Evolutionary conservation across 1,284 basidiomycete species (phyloP), one percentile per base, ranked within the genome.

Genomic region (Cutaneotrichosporon mucoides): DNA sequence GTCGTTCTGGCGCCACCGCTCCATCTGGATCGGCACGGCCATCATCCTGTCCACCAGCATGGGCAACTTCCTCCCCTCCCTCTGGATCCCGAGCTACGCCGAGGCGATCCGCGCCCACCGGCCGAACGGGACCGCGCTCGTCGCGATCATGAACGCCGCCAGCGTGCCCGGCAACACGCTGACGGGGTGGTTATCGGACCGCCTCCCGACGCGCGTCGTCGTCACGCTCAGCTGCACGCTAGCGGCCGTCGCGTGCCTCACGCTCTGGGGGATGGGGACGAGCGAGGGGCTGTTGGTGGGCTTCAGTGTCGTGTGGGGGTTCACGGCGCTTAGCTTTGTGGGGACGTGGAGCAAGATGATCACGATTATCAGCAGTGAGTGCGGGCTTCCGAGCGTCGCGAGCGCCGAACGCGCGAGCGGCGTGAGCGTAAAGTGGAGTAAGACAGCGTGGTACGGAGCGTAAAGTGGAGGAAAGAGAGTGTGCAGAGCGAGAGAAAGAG

Each of bases 211-310:
- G 7, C 64, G 65, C 11, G 42, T 65, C 42, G 73, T 74, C 46
- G 66, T 79, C 40, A 51, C 67, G 5, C 45, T 72, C 42, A 73
- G 70, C 8, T 76, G 73, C 60, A 45, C 72, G 4, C 71, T 71
- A 0, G 66, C 70, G 3, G 67, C 75, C 1, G 36, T 73, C 1
- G 55, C 74, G 0, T 76, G 73, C 55, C 68, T 78, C 37, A 62
- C 76, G 24, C 62, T 79, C 36, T 79, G 78, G 76, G 78, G 78
- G 0, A 70, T 78, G 53, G 73, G 73, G 1, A 73, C 72, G 8
- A 65, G 63, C 13, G 51, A 65, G n/a, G 67, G 54, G 11, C 56
- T 68, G 3, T 60, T 76, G 11, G 63, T 72, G 0, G 60, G 59
- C 0, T 76, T 76, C 47, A 62, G 65, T 1, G 47, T 74, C n/a